phyloP scores from a whole-genome alignment of 768 basidiomycete genomes.

The Xerocomellus dryophilus region DNA sequence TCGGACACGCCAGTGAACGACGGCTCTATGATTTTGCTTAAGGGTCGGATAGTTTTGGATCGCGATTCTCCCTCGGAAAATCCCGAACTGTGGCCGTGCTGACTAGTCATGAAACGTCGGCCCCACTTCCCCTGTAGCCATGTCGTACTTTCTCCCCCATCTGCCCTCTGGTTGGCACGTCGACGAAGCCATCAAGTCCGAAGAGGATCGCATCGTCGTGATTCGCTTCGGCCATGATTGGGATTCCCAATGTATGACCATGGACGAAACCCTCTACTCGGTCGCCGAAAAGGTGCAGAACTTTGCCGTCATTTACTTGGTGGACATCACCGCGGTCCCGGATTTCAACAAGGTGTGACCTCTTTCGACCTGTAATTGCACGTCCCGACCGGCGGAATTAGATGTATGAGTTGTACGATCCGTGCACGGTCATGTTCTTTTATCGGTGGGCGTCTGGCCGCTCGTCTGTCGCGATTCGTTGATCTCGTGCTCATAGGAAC shows the following conservation, averaged over 20 bases:
- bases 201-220: slow-evolving; percentile 93
- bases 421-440: slow-evolving; percentile 98
- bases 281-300: slow-evolving; percentile 97
- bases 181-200: slow-evolving; percentile 97
- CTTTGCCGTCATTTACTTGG: slow-evolving; percentile 94
- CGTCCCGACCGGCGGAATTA: slow-evolving; percentile 29
- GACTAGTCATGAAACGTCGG: not conserved
- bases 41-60: too few species aligned
- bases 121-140: slow-evolving; percentile 23
- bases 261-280: slow-evolving; percentile 94
- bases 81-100: not conserved
- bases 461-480: not conserved
- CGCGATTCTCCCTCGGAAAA: not conserved
- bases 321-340: slow-evolving; percentile 94
- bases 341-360: slow-evolving; percentile 90
- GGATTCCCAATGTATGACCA: slow-evolving; percentile 95
- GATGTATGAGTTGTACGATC: slow-evolving; percentile 99
- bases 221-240: slow-evolving; percentile 94
- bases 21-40: too few species aligned
- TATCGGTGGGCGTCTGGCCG: slow-evolving; percentile 64
- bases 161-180: slow-evolving; percentile 96
- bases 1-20: too few species aligned
- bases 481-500: slow-evolving; percentile 51
- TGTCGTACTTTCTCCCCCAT: slow-evolving; percentile 91
- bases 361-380: not conserved